Conservation (phyloP, 140 eudicot species). For the Anethum foeniculum region DNA sequence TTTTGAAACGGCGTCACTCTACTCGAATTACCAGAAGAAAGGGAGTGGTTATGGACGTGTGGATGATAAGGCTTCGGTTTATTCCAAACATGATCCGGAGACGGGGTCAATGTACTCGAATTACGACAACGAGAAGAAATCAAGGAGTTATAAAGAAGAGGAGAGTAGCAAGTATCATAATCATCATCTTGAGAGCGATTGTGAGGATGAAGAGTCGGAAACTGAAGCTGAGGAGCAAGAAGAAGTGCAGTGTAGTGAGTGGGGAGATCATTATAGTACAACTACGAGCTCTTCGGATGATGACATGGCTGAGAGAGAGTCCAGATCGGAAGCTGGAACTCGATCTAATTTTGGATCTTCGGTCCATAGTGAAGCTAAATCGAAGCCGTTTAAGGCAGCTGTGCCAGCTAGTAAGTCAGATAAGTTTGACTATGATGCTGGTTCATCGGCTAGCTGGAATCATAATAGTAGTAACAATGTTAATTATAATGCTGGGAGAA, state of each 20-base stretch:
- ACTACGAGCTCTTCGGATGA: constrained; percentile 45
- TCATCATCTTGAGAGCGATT: constrained; percentile 20
- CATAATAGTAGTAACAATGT: background rate
- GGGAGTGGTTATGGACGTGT: background rate
- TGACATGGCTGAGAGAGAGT: constrained; percentile 40
- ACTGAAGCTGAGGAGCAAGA: constrained; percentile 64
- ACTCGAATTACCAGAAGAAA: background rate
- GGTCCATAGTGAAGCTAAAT: constrained; percentile 40
- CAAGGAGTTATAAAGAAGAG: background rate
- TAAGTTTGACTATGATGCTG: constrained; percentile 47
- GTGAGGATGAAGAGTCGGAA: constrained; percentile 15
- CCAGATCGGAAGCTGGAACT: constrained; percentile 60
- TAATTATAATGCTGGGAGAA: constrained; percentile 12
- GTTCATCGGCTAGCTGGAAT: constrained; percentile 60
- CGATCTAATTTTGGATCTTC: constrained; percentile 69
- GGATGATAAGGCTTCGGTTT: constrained; percentile 24
- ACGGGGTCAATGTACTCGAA: constrained; percentile 1
- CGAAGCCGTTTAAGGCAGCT: constrained; percentile 16
- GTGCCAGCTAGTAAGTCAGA: constrained; percentile 35
- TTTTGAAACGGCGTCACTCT: background rate
- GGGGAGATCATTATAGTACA: constrained; percentile 84
- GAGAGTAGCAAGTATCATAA: background rate
- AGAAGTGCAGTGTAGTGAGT: constrained; percentile 85
- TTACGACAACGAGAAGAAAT: background rate
- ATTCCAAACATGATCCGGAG: constrained; percentile 19